Conservation (phyloP, 441 rosid genomes). For the Syzygium syzygioides region DNA sequence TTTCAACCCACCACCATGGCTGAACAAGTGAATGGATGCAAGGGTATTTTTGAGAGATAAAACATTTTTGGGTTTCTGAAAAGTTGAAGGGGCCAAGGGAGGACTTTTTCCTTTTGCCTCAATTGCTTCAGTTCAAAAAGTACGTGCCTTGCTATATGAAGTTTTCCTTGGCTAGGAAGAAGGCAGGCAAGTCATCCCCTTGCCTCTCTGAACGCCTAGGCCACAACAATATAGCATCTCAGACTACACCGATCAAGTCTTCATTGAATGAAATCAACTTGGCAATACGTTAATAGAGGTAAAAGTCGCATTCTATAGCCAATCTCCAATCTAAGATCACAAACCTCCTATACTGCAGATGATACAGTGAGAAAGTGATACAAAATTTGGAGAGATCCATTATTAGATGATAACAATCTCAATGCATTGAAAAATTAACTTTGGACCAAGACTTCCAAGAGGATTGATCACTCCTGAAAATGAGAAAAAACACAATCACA, state of each 20-base stretch:
- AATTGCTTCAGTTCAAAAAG: background rate
- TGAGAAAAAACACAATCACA: background rate
- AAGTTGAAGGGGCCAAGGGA: background rate
- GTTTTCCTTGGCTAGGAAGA: background rate
- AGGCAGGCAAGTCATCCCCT: background rate
- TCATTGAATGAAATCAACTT: background rate
- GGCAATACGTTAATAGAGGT: background rate
- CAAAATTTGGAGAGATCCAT: background rate
- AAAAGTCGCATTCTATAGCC: background rate
- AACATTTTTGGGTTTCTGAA: background rate
- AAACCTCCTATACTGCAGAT: background rate
- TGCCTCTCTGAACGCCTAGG: background rate
- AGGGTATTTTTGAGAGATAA: background rate
- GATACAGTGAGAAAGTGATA: background rate
- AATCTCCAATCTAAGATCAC: background rate
- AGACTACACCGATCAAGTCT: background rate
- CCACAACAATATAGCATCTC: background rate
- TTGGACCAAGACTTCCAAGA: background rate
- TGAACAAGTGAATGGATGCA: background rate
- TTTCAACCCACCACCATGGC: background rate
- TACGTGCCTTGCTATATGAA: background rate
- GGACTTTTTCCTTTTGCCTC: background rate
- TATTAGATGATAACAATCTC: background rate
- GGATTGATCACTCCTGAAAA: background rate
- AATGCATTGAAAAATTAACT: background rate